Conservation (phyloP, 768 basidiomycete genomes). For the Serendipita vermifera region DNA sequence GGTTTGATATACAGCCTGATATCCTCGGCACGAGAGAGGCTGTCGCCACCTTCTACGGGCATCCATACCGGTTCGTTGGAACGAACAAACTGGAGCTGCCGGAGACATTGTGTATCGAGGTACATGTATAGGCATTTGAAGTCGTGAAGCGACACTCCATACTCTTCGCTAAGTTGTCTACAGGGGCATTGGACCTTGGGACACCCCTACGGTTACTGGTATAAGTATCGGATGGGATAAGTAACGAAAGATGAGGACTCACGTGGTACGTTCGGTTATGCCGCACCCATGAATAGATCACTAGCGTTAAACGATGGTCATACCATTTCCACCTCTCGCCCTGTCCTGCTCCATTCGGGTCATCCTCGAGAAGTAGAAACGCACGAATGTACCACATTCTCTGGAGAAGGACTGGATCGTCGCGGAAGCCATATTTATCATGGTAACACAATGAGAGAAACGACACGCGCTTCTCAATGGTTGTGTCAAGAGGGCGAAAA, state of each 20-base stretch:
- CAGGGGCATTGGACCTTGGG: too few species aligned
- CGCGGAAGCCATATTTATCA: background rate
- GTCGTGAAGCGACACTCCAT: background rate
- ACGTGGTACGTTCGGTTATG: conserved; percentile 1
- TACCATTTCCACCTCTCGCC: background rate
- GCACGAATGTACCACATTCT: background rate
- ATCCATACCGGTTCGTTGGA: background rate
- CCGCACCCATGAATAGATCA: conserved; percentile 1
- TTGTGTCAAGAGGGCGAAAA: background rate
- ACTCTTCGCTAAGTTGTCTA: background rate
- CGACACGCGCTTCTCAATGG: background rate
- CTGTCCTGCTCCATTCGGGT: background rate
- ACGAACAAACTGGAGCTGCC: background rate
- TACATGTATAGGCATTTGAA: background rate
- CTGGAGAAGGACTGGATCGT: background rate
- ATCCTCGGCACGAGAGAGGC: background rate
- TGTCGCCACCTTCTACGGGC: background rate
- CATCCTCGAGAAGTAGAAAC: background rate
- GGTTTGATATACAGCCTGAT: background rate
- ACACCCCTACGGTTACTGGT: too few species aligned
- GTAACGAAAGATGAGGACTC: background rate
- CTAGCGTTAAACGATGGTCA: background rate
- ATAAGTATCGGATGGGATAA: too few species aligned
- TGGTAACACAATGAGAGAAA: background rate
- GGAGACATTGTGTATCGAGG: background rate